Percentiles rank a stretch among this genome's conserved stretches.
Evolutionary conservation across 129 eudicot species (phyloP).

Genomic region (Flaveria bidentis): DNA sequence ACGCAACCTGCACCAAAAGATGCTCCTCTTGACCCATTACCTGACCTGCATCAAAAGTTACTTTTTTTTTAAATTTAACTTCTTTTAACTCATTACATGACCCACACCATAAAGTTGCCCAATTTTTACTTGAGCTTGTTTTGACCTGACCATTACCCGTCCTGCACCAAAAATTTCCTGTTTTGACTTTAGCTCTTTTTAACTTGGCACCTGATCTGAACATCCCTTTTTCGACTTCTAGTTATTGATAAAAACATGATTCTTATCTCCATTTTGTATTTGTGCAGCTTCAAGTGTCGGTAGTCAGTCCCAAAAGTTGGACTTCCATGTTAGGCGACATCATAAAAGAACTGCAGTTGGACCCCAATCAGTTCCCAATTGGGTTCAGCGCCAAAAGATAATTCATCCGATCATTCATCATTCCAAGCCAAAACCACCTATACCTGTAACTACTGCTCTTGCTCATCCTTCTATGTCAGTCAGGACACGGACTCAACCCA

Average conservation of each 20-base stretch:
- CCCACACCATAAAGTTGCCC: background rate
- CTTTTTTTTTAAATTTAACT: background rate
- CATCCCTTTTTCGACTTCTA: background rate
- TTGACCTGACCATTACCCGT: background rate
- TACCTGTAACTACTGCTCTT: slow-evolving; percentile 9
- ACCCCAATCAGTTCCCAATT: slow-evolving; percentile 41
- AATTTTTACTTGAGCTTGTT: background rate
- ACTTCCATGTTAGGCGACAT: slow-evolving; percentile 24
- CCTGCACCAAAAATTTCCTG: background rate
- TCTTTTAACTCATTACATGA: background rate
- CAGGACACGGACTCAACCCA: slow-evolving; percentile 1
- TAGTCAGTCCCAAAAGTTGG: slow-evolving; percentile 20
- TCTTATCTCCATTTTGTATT: slow-evolving; percentile 16
- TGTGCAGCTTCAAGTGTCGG: slow-evolving; percentile 28
- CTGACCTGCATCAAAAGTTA: background rate
- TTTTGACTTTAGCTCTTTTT: background rate
- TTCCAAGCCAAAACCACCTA: slow-evolving; percentile 20
- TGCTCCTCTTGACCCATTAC: background rate
- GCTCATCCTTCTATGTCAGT: slow-evolving; percentile 12
- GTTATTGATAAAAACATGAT: background rate
- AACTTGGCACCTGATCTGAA: background rate
- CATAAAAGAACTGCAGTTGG: slow-evolving; percentile 50
- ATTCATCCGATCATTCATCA: slow-evolving; percentile 23
- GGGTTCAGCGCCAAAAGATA: slow-evolving; percentile 51
- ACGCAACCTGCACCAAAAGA: background rate